A percentile compares a stretch with the other conserved stretches of the same genome.
Evolutionary conservation across 2,329 filamentous ascomycete genomes (phyloP).

Genomic region (Chrysoporthe austroafricana): DNA sequence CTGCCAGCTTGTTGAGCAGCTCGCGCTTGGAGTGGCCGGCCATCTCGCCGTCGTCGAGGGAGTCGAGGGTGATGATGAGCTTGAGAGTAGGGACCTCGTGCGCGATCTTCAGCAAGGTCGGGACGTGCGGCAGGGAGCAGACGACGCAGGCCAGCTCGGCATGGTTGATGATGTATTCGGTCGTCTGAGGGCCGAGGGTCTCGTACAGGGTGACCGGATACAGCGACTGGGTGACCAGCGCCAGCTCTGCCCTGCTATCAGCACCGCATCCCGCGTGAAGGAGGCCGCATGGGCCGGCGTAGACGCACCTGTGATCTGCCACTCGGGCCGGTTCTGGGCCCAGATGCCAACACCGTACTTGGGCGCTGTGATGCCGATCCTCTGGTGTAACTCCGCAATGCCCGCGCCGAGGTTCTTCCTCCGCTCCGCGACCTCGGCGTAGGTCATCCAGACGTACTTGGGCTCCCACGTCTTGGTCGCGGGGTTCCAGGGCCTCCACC

Average conservation of each 20-base stretch:
- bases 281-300: not conserved
- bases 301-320: constrained; percentile 75
- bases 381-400: constrained; percentile 78
- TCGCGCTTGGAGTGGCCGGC: constrained; percentile 78
- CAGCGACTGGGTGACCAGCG: constrained; percentile 81
- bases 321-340: constrained; percentile 87
- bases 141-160: constrained; percentile 75
- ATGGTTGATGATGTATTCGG: constrained; percentile 96
- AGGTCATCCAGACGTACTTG: constrained; percentile 82
- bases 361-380: constrained; percentile 66
- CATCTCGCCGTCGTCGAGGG: constrained; percentile 78
- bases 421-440: constrained; percentile 76
- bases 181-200: constrained; percentile 87
- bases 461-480: constrained; percentile 72
- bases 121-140: constrained; percentile 79
- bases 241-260: constrained; percentile 66
- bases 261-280: not conserved
- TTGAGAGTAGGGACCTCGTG: constrained; percentile 80
- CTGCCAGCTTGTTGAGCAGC: constrained; percentile 75
- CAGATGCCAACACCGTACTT: constrained; percentile 81
- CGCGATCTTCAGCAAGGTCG: constrained; percentile 77
- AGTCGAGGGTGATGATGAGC: constrained; percentile 84
- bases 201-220: constrained; percentile 96
- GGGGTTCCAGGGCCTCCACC: constrained; percentile 78
- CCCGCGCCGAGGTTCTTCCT: constrained; percentile 86